Evolutionary conservation across 2,329 filamentous ascomycete genomes (phyloP), one percentile per base, ranked within the genome.

Genomic region (Endothia cerciana): DNA sequence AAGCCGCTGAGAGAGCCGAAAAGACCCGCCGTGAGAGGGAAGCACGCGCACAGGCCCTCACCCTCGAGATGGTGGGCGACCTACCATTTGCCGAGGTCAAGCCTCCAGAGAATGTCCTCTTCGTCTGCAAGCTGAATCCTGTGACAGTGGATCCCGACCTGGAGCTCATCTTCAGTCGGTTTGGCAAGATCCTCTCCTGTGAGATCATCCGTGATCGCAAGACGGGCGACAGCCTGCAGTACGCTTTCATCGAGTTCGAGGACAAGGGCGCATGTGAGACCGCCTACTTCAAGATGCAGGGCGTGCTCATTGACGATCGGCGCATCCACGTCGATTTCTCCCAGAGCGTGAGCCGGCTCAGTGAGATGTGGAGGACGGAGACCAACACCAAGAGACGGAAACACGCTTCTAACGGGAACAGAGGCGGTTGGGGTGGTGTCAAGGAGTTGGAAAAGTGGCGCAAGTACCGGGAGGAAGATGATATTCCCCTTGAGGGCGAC

Each of bases 251-350:
- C 73, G 95, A 99, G 76, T 99, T 94, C 73, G 92, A 94, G 66
- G 91, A 96, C 64, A 95, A 97, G 79, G 87, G 90, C 71, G 91
- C 94, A 62, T 98, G 95, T 76, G 95, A 99, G 79, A 88, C 92
- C 62, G 95, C 95, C 2, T 99, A 97, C 74, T 95, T 96, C 81
- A 99, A 99, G 80, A 99, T 99, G 95, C 93, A 99, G 77, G 93
- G 91, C 2, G 94, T 98, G 1, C 81, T 99, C 64, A 98, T 99
- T 70, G 95, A 99, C 73, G 95, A 99, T 73, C 92, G 97, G 70
- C 90, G 95, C 51, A 99, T 99, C 69, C 95, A 99, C 74, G 95
- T 99, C 64, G 95, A 99, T 79, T 99, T 99, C 78, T 97, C 94
- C 13, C 95, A 99, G 80, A 97, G 93, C 75, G 95, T 94, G 68